Base-by-base conservation (phyloP, 768 basidiomycete genomes). In the Saitozyma sp. region DNA sequence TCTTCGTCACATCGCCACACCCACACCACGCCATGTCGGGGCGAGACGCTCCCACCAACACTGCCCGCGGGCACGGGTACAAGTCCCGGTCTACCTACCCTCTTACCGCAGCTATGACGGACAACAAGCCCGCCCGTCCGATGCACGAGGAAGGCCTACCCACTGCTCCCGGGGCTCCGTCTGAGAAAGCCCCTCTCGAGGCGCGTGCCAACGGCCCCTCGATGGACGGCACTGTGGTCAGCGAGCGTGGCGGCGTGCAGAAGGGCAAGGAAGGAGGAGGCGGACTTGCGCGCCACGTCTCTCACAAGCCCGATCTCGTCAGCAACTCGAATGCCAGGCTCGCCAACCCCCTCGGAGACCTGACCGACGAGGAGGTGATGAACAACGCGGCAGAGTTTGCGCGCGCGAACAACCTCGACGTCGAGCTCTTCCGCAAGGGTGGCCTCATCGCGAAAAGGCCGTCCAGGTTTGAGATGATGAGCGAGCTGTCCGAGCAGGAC, bases 391-490 rank as follows among this genome's bases (percentile, higher is more conserved):
- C 41, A 8, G 49, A 43, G 17, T 65, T 65, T 57, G 59, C 54
- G 14, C 14, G 17, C 8, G 59, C 52, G 39, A 61, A 65, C 20
- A 50, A 60, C 19, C 54, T 65, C 8, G 50, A 42, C n/a, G 61
- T 50, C 17, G 56, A 66, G 3, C 49, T 43, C 38, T 68, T 71
- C 53, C 13, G 59, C 6, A 64, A 64, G 29, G 75, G 69, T 10
- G 75, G 70, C 9, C 50, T 67, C 17, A 52, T 76, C 19, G 74
- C 72, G 3, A 62, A 67, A 48, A 40, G 56, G 9, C 72, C 72
- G 2, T 17, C 54, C 17, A 54, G 57, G 40, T 70, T 71, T 45
- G 68, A 69, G 51, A 50, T 38, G 3, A 52, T 77, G 29, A 6
- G 43, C 0, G 48, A 59, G 9, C 59, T 79, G 41, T 57, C 54